phyloP scores from a whole-genome alignment of 305 asterid genomes.

The Solanum hybrid region DNA sequence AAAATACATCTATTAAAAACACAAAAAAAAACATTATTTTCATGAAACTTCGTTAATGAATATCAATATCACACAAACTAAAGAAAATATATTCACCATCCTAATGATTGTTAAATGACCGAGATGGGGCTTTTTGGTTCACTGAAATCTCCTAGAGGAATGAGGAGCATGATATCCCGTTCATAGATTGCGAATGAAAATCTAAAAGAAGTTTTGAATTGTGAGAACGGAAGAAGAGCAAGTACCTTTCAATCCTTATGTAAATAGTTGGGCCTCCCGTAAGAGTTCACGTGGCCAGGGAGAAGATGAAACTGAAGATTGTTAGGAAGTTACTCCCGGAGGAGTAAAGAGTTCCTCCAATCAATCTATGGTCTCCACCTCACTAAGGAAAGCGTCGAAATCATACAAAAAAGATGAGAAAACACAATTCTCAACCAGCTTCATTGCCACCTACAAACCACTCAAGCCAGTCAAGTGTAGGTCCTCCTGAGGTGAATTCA shows the following conservation, averaged over 20 bases:
- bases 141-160: conserved; percentile 9
- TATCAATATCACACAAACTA: too few species aligned
- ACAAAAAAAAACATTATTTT: too few species aligned
- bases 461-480: too few species aligned
- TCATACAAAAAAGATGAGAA: too few species aligned
- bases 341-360: conserved; percentile 6
- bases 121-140: neutral
- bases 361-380: neutral
- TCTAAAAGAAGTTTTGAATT: conserved; percentile 28
- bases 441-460: too few species aligned
- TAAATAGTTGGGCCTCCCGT: too few species aligned
- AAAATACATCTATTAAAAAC: too few species aligned
- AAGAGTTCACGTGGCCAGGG: conserved; percentile 13
- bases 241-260: conserved; percentile 60
- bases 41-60: too few species aligned
- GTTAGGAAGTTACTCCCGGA: neutral
- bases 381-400: conserved; percentile 24
- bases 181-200: neutral
- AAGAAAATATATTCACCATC: too few species aligned
- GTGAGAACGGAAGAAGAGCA: conserved; percentile 70
- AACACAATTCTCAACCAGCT: too few species aligned
- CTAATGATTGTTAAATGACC: neutral
- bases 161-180: neutral
- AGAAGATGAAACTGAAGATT: conserved; percentile 25
- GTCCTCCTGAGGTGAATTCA: too few species aligned